phyloP scores from a whole-genome alignment of 2,329 filamentous ascomycete genomes.

The Scedosporium apiospermum region DNA sequence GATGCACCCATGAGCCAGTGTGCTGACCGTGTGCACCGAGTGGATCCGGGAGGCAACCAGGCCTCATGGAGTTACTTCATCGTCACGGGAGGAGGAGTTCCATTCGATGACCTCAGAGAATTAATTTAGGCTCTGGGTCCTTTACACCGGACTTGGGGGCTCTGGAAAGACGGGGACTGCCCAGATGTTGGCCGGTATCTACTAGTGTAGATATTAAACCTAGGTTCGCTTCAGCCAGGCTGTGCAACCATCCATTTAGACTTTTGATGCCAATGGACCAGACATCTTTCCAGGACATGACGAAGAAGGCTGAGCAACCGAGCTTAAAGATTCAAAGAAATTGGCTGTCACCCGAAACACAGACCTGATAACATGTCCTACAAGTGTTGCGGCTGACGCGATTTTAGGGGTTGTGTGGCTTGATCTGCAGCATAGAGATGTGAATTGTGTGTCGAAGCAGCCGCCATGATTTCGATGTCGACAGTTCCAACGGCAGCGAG shows the following conservation, averaged over 20 bases:
- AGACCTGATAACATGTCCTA: not conserved
- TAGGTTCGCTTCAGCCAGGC: too few species aligned
- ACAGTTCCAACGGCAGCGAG: not conserved
- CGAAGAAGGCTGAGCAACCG: not conserved
- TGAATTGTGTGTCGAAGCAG: not conserved
- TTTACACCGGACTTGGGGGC: not conserved
- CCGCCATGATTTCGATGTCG: not conserved
- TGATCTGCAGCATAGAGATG: not conserved
- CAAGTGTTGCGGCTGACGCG: not conserved
- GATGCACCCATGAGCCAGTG: not conserved
- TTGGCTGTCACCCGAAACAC: not conserved
- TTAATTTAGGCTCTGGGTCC: not conserved
- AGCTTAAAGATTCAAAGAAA: not conserved
- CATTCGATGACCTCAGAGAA: not conserved
- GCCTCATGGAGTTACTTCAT: not conserved
- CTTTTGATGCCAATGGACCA: too few species aligned
- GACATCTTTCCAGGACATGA: too few species aligned
- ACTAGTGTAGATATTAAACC: too few species aligned
- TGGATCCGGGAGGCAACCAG: not conserved
- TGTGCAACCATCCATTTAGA: too few species aligned
- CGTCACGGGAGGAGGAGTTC: not conserved
- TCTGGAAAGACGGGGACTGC: not conserved
- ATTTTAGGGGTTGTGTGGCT: not conserved
- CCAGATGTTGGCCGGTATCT: not conserved
- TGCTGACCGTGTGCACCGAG: not conserved